These are phyloP conservation scores for Acorus calamus DNA, from an alignment of 106 monocot genomes.

Conservation along the genomic window DNA sequence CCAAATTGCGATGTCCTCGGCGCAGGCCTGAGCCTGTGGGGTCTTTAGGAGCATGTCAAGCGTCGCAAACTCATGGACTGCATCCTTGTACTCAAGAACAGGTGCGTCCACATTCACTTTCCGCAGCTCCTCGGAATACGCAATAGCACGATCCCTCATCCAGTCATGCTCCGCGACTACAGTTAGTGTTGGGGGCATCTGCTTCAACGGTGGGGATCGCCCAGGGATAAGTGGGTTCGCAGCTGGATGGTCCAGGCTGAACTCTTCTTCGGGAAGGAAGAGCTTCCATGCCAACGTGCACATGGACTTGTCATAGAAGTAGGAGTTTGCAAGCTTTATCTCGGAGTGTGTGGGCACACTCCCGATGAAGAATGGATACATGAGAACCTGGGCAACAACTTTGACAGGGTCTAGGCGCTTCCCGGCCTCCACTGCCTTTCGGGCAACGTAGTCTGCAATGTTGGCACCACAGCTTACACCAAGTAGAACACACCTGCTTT, in stretches of 20 bases:
- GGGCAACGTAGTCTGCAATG: slow-evolving; percentile 47
- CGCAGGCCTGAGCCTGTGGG: slow-evolving; percentile 58
- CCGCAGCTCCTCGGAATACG: slow-evolving; percentile 59
- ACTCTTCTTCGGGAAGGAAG: slow-evolving; percentile 44
- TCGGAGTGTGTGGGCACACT: slow-evolving; percentile 47
- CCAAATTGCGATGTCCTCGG: slow-evolving; percentile 64
- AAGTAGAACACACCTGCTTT: slow-evolving; percentile 49
- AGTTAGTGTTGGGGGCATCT: slow-evolving; percentile 55
- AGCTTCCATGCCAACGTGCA: slow-evolving; percentile 55
- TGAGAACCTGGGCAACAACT: slow-evolving; percentile 55
- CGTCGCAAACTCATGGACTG: slow-evolving; percentile 58
- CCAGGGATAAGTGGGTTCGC: slow-evolving; percentile 44
- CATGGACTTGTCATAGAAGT: slow-evolving; percentile 59
- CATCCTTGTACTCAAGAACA: slow-evolving; percentile 60
- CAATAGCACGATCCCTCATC: slow-evolving; percentile 63
- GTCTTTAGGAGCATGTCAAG: slow-evolving; percentile 58
- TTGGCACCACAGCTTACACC: slow-evolving; percentile 60
- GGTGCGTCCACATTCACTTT: slow-evolving; percentile 63
- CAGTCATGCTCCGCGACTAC: slow-evolving; percentile 59
- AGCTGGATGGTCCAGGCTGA: slow-evolving; percentile 52
- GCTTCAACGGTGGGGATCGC: slow-evolving; percentile 34
- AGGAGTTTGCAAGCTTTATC: slow-evolving; percentile 57
- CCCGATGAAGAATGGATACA: slow-evolving; percentile 63
- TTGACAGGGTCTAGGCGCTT: slow-evolving; percentile 43
- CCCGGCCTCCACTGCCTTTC: slow-evolving; percentile 55